A percentile compares a stretch with the other conserved stretches of the same genome.
These are phyloP conservation scores for Castanopsis chinensis DNA, from an alignment of 306 rosid species.

Conservation along the genomic window DNA sequence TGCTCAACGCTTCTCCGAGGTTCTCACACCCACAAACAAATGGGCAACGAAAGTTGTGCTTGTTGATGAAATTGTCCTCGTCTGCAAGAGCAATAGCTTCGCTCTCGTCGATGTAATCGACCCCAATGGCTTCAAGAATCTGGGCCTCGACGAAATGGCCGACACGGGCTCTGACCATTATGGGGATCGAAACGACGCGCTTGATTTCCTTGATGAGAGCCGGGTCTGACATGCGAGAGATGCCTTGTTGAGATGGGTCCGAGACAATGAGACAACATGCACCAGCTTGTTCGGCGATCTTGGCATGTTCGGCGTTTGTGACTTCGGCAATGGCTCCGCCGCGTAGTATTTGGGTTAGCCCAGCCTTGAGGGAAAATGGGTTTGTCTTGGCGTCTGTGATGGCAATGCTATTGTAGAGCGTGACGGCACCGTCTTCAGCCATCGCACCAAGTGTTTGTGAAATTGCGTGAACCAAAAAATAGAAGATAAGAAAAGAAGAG, in stretches of 20 bases:
- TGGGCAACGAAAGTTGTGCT: constrained; percentile 54
- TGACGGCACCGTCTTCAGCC: constrained; percentile 55
- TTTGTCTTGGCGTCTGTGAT: constrained; percentile 45
- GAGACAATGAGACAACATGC: constrained; percentile 52
- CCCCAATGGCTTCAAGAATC: constrained; percentile 63
- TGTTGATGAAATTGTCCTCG: constrained; percentile 56
- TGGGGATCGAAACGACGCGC: constrained; percentile 50
- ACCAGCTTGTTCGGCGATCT: constrained; percentile 73
- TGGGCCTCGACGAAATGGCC: constrained; percentile 91
- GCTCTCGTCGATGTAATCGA: constrained; percentile 72
- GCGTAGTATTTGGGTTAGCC: constrained; percentile 49
- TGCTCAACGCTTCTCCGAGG: constrained; percentile 66
- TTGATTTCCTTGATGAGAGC: constrained; percentile 53
- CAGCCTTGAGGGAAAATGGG: constrained; percentile 39
- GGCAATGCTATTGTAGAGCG: constrained; percentile 45
- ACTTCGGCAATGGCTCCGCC: constrained; percentile 69
- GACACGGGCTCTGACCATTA: constrained; percentile 56
- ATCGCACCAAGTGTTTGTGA: constrained; percentile 32
- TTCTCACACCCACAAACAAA: constrained; percentile 56
- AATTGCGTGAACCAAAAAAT: constrained; percentile 22
- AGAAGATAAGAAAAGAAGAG: not conserved
- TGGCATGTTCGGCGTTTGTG: constrained; percentile 47
- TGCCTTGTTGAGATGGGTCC: constrained; percentile 26
- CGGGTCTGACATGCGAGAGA: constrained; percentile 66
- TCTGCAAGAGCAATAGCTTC: constrained; percentile 54